Evolutionary conservation across 1,284 basidiomycete genomes (phyloP).

Genomic region (Polyporus tsugae): DNA sequence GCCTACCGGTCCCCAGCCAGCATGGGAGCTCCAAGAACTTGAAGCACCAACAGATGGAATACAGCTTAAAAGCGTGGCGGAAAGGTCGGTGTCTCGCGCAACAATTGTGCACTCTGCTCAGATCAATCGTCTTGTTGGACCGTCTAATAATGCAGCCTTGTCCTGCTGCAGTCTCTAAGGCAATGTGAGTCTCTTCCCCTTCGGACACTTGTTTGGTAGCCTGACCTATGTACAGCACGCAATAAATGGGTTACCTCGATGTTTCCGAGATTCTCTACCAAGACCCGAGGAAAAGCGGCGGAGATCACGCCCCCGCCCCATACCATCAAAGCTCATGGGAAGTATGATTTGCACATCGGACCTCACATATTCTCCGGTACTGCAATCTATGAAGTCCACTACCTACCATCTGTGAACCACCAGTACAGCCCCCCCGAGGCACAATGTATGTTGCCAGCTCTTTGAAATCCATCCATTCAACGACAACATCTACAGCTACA

Average conservation of each 20-base stretch:
- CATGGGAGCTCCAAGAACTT: constrained; percentile 61
- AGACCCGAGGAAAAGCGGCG: constrained; percentile 58
- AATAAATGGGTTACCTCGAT: constrained; percentile 71
- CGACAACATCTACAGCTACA: background rate
- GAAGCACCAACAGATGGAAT: constrained; percentile 42
- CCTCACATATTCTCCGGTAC: constrained; percentile 75
- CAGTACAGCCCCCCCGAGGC: background rate
- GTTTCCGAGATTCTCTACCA: constrained; percentile 77
- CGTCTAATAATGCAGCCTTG: constrained; percentile 41
- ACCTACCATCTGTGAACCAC: constrained; percentile 41
- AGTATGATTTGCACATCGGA: constrained; percentile 73
- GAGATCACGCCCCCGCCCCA: constrained; percentile 67
- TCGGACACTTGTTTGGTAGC: constrained; percentile 7
- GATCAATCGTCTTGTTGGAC: background rate
- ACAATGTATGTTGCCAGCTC: constrained; percentile 18
- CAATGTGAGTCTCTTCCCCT: constrained; percentile 60
- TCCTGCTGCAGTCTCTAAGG: constrained; percentile 68
- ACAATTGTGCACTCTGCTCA: background rate
- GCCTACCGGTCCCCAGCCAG: constrained; percentile 60
- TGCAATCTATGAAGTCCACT: constrained; percentile 72
- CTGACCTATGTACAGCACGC: constrained; percentile 55
- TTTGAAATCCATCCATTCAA: background rate
- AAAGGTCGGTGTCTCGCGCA: constrained; percentile 57
- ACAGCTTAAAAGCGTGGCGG: constrained; percentile 54
- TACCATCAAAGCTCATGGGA: constrained; percentile 67